A percentile compares a stretch with the other conserved stretches of the same genome.
Conservation (phyloP, 208 protist species). For the Vickermania spadyakhi region DNA sequence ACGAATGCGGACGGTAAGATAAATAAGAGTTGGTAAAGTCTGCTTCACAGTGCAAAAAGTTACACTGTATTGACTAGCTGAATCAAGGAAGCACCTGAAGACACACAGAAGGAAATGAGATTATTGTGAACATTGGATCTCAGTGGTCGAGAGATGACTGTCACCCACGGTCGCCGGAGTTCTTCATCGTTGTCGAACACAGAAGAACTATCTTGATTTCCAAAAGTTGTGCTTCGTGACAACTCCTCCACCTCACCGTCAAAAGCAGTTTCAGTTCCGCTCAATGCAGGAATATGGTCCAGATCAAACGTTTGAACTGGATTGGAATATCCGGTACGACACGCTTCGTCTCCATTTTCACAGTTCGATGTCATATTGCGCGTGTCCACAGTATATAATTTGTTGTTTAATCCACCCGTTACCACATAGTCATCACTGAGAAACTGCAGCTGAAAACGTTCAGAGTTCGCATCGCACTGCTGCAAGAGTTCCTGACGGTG, state of each 20-base stretch:
- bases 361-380: constrained; percentile 9
- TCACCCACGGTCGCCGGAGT: background rate
- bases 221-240: no score
- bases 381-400: constrained; percentile 63
- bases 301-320: background rate
- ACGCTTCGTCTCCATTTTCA: no score
- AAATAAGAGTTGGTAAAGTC: no score
- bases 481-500: constrained; percentile 53
- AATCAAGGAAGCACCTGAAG: background rate
- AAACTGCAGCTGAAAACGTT: constrained; percentile 68
- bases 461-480: constrained; percentile 54
- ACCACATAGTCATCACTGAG: constrained; percentile 38
- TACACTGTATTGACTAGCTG: background rate
- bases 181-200: background rate
- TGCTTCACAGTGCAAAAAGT: no score
- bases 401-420: constrained; percentile 68
- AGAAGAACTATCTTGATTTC: background rate
- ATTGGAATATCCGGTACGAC: constrained; percentile 1
- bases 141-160: background rate
- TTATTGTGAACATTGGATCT: background rate
- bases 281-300: background rate
- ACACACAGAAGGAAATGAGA: background rate
- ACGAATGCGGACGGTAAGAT: no score
- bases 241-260: no score
- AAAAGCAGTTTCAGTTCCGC: background rate